Base-by-base conservation (phyloP, 2,329 filamentous ascomycete genomes). In the Colletotrichum gloeosporioides region DNA sequence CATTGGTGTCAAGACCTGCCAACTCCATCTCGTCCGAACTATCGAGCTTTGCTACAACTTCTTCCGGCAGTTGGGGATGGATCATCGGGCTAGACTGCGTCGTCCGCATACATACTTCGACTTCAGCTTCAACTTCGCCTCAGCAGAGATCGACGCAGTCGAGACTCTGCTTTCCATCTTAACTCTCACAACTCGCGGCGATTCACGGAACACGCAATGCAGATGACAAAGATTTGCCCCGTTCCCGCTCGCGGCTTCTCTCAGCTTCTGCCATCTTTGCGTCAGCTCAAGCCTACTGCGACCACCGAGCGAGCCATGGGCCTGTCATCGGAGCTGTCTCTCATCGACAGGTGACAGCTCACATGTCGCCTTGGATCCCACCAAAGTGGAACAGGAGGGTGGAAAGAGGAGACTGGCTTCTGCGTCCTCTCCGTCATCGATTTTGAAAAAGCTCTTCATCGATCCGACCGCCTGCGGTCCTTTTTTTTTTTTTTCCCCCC, bases 311-410 rank as follows among this genome's bases (percentile, higher is more conserved):
- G 74, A 74, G 66, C 59, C 44, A 39, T 27, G 49, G 12, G 49
- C 53, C 44, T 63, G 49, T 49, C 22, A 65, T 69, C 64, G 49
- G 32, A 69, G 16, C 16, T 13, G 59, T 53, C 8, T 22, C 18
- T 22, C 32, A 57, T 62, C 22, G n/a, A n/a, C 55, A 27, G 70
- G 36, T 76, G 69, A 76, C 69, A 73, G 63, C 69, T 68, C 73
- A 73, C 29, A 64, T 62, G 22, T 66, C 53, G 39, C 25, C 64
- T 64, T 27, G 29, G 65, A 62, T 27, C 62, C 55, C 64, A 55
- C 67, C 64, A 39, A 69, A 62, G 13, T 57, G 29, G 59, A 34
- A n/a, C 27, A 32, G 29, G 25, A 64, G 32, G 61, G 61, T 36
- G 36, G 32, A 9, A 39, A 64, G 61, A 22, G 29, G 29, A 31